phyloP scores from a whole-genome alignment of 768 basidiomycete species.

The Mycena chlorophos region DNA sequence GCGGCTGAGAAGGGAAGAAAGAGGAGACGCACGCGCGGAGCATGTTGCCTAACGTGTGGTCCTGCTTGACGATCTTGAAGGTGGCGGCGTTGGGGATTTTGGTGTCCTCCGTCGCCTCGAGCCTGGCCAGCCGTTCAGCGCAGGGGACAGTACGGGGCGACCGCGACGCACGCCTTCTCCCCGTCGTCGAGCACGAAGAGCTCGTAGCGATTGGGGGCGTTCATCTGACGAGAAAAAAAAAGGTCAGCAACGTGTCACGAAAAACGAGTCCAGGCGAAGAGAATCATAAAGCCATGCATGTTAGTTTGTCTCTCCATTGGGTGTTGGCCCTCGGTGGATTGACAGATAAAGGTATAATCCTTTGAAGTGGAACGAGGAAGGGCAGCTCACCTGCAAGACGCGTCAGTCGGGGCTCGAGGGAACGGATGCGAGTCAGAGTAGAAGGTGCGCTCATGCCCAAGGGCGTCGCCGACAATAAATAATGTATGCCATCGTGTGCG shows the following conservation, averaged over 20 bases:
- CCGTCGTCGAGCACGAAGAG: conserved; percentile 90
- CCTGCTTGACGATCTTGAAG: conserved; percentile 92
- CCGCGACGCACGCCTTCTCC: conserved; percentile 80
- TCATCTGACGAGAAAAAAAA: conserved; percentile 69
- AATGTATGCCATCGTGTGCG: conserved; percentile 20
- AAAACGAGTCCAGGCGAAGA: neutral
- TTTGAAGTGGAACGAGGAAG: conserved; percentile 25
- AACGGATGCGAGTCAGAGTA: conserved; percentile 41
- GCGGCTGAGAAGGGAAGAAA: neutral
- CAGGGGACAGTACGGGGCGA: conserved; percentile 11
- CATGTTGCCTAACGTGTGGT: conserved; percentile 96
- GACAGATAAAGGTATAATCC: conserved; percentile 46
- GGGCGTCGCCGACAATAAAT: conserved; percentile 76
- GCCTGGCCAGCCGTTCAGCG: conserved; percentile 45
- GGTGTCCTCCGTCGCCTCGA: conserved; percentile 91
- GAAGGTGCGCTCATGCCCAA: conserved; percentile 50
- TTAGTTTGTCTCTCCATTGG: conserved; percentile 29
- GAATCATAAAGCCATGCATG: conserved; percentile 27
- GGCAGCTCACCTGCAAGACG: conserved; percentile 2
- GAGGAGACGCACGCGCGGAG: conserved; percentile 74
- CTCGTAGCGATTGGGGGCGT: conserved; percentile 92
- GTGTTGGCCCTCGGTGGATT: conserved; percentile 48
- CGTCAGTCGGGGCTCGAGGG: conserved; percentile 12
- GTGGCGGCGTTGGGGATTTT: conserved; percentile 98
- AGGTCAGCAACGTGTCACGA: neutral